A percentile compares a stretch with the other conserved stretches of the same genome.
These are phyloP conservation scores for Aspergillus ochraceoroseus DNA, from an alignment of 2,329 filamentous ascomycete genomes.

Conservation along the genomic window DNA sequence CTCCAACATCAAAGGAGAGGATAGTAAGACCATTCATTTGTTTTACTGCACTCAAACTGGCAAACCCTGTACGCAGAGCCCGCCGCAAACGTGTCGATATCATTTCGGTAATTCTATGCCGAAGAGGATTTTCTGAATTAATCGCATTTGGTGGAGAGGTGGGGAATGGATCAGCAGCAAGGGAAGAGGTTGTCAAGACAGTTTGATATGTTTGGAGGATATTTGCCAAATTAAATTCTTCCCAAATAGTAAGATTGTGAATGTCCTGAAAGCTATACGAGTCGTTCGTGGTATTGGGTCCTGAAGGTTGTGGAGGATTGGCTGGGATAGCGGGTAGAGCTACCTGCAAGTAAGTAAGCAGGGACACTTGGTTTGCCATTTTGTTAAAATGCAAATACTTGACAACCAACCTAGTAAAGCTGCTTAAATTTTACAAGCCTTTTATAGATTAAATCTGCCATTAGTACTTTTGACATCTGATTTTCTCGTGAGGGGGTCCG, in stretches of 20 bases:
- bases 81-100: background rate
- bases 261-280: background rate
- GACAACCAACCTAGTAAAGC: too few relatives aligned
- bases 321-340: background rate
- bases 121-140: background rate
- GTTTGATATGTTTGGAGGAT: background rate
- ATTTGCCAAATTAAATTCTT: background rate
- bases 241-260: background rate
- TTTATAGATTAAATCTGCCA: too few relatives aligned
- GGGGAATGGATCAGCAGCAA: background rate
- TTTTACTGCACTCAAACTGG: background rate
- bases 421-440: too few relatives aligned
- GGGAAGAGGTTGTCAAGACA: background rate
- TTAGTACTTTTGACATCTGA: too few relatives aligned
- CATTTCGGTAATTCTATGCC: background rate
- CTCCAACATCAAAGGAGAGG: slow-evolving; percentile 2
- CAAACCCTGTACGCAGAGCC: slow-evolving; percentile 7
- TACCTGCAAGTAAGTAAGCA: slow-evolving; percentile 1
- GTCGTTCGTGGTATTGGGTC: background rate
- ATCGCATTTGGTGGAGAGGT: background rate
- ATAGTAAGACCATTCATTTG: background rate
- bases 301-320: background rate
- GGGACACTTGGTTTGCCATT: too few relatives aligned
- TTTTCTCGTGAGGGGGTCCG: too few relatives aligned
- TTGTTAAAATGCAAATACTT: too few relatives aligned